Evolutionary conservation across 306 rosid genomes (phyloP), one percentile per base, ranked within the genome.

Genomic region (Sicyos edulis): DNA sequence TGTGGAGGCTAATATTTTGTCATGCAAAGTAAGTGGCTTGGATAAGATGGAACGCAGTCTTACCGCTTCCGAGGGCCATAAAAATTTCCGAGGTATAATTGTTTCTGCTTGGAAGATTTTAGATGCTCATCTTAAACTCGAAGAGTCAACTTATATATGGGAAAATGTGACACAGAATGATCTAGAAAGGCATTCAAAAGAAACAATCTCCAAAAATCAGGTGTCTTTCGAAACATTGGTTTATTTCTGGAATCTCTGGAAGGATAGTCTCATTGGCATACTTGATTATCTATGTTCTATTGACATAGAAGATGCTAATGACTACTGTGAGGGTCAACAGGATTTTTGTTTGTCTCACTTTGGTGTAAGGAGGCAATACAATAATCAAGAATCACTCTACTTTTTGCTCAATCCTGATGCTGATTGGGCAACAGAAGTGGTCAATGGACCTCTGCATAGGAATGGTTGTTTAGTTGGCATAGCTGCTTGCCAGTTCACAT

Each of bases 201-300:
- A 29, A 37, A 44, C 76, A 64, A 61, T 80, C 37, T 76, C 77
- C 19, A 47, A 64, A 57, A 77, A 76, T 72, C 82, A 78, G 53
- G 53, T 78, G 42, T 82, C 91, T 55, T 83, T 71, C 32, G 78
- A 80, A 61, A 76, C 88, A 11, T 56, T 86, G 60, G 73, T 80
- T 74, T 77, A 78, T 78, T 82, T 81, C 80, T 86, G 91, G 91
- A 80, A 78, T 17, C 54, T 79, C 59, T 86, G 88, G 86, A 86
- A 82, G 78, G 83, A 86, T 54, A 82, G 74, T 51, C 70, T 86
- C 51, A 60, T 76, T 15, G 70, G 13, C 20, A 53, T 84, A 49
- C 17, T 82, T 55, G 74, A 80, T 32, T 78, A 29, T 56, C 85
- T 84, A 63, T 40, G 75, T 56, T 66, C 75, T 74, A 21, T 74